A percentile compares a stretch with the other conserved stretches of the same genome.
Evolutionary conservation across 371 early-diverging fungal species (phyloP).

Genomic region (Zychaea mexicana): DNA sequence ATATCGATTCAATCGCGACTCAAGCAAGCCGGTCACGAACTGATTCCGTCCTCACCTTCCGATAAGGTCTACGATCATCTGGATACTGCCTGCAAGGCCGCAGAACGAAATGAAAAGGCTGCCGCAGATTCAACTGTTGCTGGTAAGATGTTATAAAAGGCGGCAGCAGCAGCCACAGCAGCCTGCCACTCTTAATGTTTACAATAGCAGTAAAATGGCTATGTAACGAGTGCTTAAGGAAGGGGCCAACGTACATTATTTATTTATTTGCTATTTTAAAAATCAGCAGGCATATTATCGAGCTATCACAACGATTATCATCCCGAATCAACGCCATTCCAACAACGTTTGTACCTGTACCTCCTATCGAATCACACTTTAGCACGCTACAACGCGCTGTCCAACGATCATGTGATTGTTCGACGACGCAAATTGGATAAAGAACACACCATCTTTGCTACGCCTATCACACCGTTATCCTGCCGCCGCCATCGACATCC

Average conservation of each 20-base stretch:
- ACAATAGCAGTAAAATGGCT: neutral
- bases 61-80: neutral
- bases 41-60: constrained; percentile 24
- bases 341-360: constrained; percentile 41
- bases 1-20: constrained; percentile 46
- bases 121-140: constrained; percentile 20
- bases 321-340: neutral
- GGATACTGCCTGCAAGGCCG: neutral
- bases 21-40: constrained; percentile 46
- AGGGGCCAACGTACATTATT: neutral
- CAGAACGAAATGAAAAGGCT: constrained; percentile 34
- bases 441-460: constrained; percentile 11
- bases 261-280: neutral
- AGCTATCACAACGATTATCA: constrained; percentile 33
- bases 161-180: neutral
- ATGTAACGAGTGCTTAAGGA: neutral
- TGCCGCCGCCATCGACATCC: constrained; percentile 43
- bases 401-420: constrained; percentile 20
- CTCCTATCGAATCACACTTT: constrained; percentile 43
- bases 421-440: constrained; percentile 14
- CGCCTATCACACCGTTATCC: constrained; percentile 27
- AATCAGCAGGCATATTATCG: constrained; percentile 36
- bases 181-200: neutral
- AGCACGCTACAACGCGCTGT: constrained; percentile 41
- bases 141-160: constrained; percentile 7